A percentile compares a stretch with the other conserved stretches of the same genome.
phyloP scores from a whole-genome alignment of 768 basidiomycete species.

The Trametes cubensis region DNA sequence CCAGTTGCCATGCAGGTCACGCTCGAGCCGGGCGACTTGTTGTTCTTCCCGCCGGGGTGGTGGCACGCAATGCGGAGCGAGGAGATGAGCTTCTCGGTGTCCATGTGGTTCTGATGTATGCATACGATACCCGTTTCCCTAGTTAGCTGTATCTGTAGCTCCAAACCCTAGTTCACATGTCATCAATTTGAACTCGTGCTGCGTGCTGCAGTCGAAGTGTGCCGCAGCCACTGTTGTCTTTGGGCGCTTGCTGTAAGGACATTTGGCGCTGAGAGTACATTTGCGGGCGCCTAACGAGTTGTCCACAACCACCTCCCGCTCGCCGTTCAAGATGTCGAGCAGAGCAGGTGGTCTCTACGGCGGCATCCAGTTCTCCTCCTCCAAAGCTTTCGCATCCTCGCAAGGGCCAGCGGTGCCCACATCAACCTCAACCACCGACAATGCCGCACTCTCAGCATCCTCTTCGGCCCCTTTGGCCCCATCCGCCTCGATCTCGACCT shows the following conservation, averaged over 20 bases:
- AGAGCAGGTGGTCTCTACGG: conserved; percentile 86
- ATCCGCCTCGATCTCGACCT: conserved; percentile 12
- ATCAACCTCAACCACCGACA: conserved; percentile 29
- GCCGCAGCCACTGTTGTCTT: too few relatives aligned
- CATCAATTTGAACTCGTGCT: too few relatives aligned
- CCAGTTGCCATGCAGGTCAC: conserved; percentile 62
- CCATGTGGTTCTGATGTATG: conserved; percentile 78
- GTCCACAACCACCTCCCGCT: conserved; percentile 2
- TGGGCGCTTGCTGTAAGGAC: too few relatives aligned
- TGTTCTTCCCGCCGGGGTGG: conserved; percentile 92
- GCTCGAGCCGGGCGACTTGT: conserved; percentile 79
- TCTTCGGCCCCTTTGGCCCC: conserved; percentile 19
- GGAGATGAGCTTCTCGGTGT: conserved; percentile 81
- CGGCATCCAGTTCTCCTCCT: conserved; percentile 82
- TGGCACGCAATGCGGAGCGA: conserved; percentile 93
- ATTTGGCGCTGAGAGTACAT: too few relatives aligned
- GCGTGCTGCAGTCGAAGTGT: too few relatives aligned
- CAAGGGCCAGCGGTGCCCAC: conserved; percentile 25
- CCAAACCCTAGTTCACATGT: too few relatives aligned
- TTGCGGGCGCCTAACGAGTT: not conserved
- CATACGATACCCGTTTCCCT: not conserved
- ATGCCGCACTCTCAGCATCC: conserved; percentile 27
- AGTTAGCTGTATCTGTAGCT: too few relatives aligned
- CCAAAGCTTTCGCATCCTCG: conserved; percentile 53
- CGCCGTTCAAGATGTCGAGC: conserved; percentile 59